Evolutionary conservation across 2,329 filamentous ascomycete genomes (phyloP), one percentile per base, ranked within the genome.

Genomic region (Incumbomyces delicatus): DNA sequence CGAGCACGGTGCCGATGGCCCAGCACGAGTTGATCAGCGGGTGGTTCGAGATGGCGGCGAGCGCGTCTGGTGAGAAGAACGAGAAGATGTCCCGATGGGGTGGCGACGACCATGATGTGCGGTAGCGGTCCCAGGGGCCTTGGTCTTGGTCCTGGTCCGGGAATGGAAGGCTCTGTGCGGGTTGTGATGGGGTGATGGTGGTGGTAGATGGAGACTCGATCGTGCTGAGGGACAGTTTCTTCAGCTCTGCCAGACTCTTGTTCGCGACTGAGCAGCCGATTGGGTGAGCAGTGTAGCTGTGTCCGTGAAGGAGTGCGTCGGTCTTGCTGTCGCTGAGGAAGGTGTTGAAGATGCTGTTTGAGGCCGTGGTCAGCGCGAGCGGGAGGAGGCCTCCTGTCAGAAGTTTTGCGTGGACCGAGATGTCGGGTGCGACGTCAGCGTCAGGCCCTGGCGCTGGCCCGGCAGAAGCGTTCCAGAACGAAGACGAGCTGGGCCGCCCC

Each of bases 211-310:
- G 22, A 27, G 22, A 27, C 8, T 27, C 22, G 22, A 37, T 16
- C 22, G 18, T 35, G 17, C 27, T 46, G 13, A 31, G 30, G 14
- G 12, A 16, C 22, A 42, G 27, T 33, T 37, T 42, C 37, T 69
- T 61, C 72, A 90, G 77, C 33, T 72, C 71, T 7, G 64, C 61
- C 7, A 94, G 61, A 1, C 79, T 81, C 42, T 78, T 76, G n/a
- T 83, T 70, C 0, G 83, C 87, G 0, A 94, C 85, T 37, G 83
- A 77, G 56, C 86, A 94, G 0, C 87, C 87, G 1, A 92, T 76
- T 0, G 87, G 75, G 62, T 94, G 86, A 0, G 87, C 87, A 0
- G 87, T 94, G 64, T 94, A 94, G 61, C 85, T 90, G 61, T 94
- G 87, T 0, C 87, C 87, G 56, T 94, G 87, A 2, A 94, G 68